phyloP scores from a whole-genome alignment of 345 rosid genomes.

The Gossypium anomalum region DNA sequence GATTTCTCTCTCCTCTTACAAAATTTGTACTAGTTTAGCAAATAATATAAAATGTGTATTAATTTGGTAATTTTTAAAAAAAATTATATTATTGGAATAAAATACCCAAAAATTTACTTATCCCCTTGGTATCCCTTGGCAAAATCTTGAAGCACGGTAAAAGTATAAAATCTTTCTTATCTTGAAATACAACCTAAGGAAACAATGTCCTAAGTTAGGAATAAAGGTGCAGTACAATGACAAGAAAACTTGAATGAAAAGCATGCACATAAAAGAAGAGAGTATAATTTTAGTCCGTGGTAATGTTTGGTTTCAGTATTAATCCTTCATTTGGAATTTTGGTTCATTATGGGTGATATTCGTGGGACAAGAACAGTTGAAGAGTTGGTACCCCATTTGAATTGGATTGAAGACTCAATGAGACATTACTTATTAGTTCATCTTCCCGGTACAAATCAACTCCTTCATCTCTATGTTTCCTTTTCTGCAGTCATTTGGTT shows the following conservation, averaged over 20 bases:
- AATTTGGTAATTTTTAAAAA: no score
- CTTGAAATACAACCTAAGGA: background rate
- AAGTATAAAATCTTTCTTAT: background rate
- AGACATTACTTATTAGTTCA: background rate
- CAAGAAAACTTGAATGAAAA: background rate
- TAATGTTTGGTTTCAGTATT: background rate
- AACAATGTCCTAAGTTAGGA: background rate
- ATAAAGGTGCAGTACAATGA: slow-evolving; percentile 7
- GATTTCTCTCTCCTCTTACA: no score
- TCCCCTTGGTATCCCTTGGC: background rate
- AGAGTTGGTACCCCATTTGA: background rate
- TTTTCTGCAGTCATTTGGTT: background rate
- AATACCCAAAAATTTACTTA: background rate
- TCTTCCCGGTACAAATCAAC: slow-evolving; percentile 1
- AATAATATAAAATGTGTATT: no score
- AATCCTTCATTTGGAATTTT: background rate
- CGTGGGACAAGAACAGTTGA: background rate
- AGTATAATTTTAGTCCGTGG: background rate
- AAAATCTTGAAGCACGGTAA: background rate
- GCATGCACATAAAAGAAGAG: background rate
- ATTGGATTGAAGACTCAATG: background rate
- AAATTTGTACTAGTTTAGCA: no score
- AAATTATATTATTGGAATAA: background rate
- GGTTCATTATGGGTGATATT: background rate
- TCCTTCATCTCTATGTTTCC: background rate